A percentile compares a stretch with the other conserved stretches of the same genome.
phyloP scores from a whole-genome alignment of 768 basidiomycete species.

The Russula sp. region DNA sequence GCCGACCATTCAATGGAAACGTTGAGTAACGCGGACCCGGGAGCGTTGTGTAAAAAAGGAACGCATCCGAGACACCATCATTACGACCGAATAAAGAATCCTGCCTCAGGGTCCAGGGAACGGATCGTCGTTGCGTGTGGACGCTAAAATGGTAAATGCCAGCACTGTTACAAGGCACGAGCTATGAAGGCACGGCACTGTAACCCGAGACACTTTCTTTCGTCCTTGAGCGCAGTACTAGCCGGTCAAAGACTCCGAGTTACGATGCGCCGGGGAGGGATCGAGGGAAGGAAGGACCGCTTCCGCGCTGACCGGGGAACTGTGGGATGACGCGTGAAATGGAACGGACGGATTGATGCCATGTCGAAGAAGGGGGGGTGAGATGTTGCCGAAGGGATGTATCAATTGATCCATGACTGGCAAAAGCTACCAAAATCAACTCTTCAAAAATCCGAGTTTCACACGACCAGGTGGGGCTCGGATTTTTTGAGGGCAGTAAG shows the following conservation, averaged over 20 bases:
- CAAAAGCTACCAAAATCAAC: too few relatives aligned
- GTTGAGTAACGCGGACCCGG: conserved; percentile 5
- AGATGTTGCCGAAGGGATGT: background rate
- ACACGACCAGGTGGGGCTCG: too few relatives aligned
- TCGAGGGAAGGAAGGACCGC: conserved; percentile 24
- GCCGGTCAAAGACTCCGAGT: conserved; percentile 31
- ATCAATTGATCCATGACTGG: background rate
- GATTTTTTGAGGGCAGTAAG: conserved; percentile 10
- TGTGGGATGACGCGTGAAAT: background rate
- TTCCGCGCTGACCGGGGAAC: conserved; percentile 25
- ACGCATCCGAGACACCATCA: conserved; percentile 12
- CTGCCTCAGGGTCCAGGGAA: conserved; percentile 10
- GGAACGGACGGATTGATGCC: conserved; percentile 7
- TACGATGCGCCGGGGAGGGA: conserved; percentile 32
- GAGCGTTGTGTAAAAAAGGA: conserved; percentile 18
- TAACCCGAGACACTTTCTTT: conserved; percentile 5
- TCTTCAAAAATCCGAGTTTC: too few relatives aligned
- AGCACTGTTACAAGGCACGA: conserved; percentile 33
- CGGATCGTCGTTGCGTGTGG: conserved; percentile 30
- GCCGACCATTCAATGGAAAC: conserved; percentile 5
- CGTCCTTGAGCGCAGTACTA: conserved; percentile 10
- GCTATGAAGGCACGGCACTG: conserved; percentile 29
- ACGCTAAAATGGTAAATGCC: conserved; percentile 30
- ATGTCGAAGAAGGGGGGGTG: conserved; percentile 1
- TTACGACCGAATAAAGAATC: conserved; percentile 23